phyloP scores from a whole-genome alignment of 2,329 filamentous ascomycete species.

The Scortechinia acanthostroma region DNA sequence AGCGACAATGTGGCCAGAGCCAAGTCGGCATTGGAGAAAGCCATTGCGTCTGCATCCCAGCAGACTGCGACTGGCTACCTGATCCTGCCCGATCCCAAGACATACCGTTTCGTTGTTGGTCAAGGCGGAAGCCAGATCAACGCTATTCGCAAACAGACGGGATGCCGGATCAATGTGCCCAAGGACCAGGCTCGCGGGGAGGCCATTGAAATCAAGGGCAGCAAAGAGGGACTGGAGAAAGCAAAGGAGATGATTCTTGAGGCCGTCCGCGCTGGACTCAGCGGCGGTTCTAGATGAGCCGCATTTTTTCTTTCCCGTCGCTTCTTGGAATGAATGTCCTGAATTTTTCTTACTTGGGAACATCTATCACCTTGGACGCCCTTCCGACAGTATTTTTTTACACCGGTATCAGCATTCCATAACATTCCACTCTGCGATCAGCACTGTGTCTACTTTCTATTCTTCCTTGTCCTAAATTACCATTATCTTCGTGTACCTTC shows the following conservation, averaged over 20 bases:
- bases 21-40: conserved; percentile 37
- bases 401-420: too few relatives aligned
- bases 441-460: too few relatives aligned
- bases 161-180: conserved; percentile 89
- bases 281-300: background rate
- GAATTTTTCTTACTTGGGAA: too few relatives aligned
- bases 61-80: conserved; percentile 79
- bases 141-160: conserved; percentile 81
- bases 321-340: too few relatives aligned
- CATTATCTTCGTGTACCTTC: too few relatives aligned
- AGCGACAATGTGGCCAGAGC: conserved; percentile 77
- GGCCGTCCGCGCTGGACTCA: conserved; percentile 59
- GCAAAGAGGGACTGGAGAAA: conserved; percentile 72
- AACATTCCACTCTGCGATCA: too few relatives aligned
- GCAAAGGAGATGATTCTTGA: conserved; percentile 84
- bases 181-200: conserved; percentile 69
- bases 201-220: conserved; percentile 83
- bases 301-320: conserved; percentile 1
- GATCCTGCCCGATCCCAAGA: conserved; percentile 78
- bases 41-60: conserved; percentile 67
- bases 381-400: background rate
- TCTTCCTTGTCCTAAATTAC: too few relatives aligned
- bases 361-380: background rate
- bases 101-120: conserved; percentile 86
- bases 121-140: conserved; percentile 87